Conservation (phyloP, 1,139 yeast species). For the Nadsonia commutata region DNA sequence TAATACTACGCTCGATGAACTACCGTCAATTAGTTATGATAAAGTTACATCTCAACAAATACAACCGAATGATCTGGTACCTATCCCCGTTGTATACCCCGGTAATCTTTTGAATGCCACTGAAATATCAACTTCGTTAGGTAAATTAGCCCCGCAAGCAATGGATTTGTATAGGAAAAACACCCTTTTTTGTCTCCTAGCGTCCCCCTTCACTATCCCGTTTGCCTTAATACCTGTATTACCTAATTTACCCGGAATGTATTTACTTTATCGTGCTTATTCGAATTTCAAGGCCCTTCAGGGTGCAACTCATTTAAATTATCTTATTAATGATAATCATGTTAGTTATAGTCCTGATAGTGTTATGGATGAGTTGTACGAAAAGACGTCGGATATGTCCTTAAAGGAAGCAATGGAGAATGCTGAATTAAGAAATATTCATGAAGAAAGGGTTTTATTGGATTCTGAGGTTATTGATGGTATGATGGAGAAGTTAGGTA, state of each 20-base stretch:
- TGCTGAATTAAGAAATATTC: no score
- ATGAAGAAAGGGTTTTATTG: not conserved
- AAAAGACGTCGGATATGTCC: no score
- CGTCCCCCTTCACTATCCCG: conserved; percentile 70
- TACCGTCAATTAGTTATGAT: conserved; percentile 10
- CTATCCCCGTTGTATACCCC: conserved; percentile 19
- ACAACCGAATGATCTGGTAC: conserved; percentile 9
- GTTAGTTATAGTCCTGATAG: conserved; percentile 6
- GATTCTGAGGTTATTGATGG: not conserved
- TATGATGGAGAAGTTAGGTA: not conserved
- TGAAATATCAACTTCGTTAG: conserved; percentile 16
- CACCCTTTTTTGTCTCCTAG: conserved; percentile 36
- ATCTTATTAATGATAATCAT: conserved; percentile 28
- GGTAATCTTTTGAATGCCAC: conserved; percentile 10
- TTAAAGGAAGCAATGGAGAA: no score
- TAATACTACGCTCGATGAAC: conserved; percentile 3
- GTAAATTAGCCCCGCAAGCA: conserved; percentile 24
- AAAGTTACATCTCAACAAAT: conserved; percentile 7
- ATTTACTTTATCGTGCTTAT: conserved; percentile 65
- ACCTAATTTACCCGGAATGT: conserved; percentile 93
- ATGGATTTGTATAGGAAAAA: conserved; percentile 29
- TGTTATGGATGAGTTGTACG: not conserved
- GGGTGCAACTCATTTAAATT: conserved; percentile 58
- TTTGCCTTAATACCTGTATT: conserved; percentile 69
- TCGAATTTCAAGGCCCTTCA: conserved; percentile 68